phyloP scores from a whole-genome alignment of 1,284 basidiomycete species.

The Chalciporus sp. region DNA sequence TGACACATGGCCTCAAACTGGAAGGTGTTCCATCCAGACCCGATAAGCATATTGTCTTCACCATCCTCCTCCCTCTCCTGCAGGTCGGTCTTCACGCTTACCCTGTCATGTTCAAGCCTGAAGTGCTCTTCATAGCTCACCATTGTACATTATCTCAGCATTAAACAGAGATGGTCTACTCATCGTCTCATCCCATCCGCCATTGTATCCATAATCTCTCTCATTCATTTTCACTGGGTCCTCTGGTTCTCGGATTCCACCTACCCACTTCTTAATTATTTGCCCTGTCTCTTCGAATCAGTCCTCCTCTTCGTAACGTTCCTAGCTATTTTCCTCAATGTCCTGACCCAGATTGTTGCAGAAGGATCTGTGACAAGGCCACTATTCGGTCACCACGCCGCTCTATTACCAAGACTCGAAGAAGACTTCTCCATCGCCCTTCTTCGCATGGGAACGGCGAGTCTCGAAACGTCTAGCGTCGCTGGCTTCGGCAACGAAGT shows the following conservation, averaged over 20 bases:
- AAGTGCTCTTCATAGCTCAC: conserved; percentile 45
- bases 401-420: conserved; percentile 53
- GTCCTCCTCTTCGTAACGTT: conserved; percentile 55
- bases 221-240: conserved; percentile 67
- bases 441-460: conserved; percentile 70
- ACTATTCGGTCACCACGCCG: conserved; percentile 47
- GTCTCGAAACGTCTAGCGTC: conserved; percentile 70
- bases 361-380: conserved; percentile 50
- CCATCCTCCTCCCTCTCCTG: conserved; percentile 67
- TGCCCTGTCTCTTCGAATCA: conserved; percentile 71
- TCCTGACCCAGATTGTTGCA: conserved; percentile 63
- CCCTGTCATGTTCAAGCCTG: background rate
- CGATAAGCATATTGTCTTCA: conserved; percentile 67
- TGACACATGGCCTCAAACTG: conserved; percentile 51
- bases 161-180: conserved; percentile 59
- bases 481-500: conserved; percentile 76
- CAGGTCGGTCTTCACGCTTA: conserved; percentile 45
- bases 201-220: conserved; percentile 56
- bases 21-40: conserved; percentile 57
- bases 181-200: conserved; percentile 69
- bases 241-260: conserved; percentile 49
- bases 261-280: conserved; percentile 72
- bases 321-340: conserved; percentile 59
- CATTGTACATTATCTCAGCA: conserved; percentile 63
- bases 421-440: conserved; percentile 76